Percentiles rank a stretch among this genome's conserved stretches.
phyloP scores from a whole-genome alignment of 2,329 filamentous ascomycete genomes.

The Neocatenulostroma microsporum region DNA sequence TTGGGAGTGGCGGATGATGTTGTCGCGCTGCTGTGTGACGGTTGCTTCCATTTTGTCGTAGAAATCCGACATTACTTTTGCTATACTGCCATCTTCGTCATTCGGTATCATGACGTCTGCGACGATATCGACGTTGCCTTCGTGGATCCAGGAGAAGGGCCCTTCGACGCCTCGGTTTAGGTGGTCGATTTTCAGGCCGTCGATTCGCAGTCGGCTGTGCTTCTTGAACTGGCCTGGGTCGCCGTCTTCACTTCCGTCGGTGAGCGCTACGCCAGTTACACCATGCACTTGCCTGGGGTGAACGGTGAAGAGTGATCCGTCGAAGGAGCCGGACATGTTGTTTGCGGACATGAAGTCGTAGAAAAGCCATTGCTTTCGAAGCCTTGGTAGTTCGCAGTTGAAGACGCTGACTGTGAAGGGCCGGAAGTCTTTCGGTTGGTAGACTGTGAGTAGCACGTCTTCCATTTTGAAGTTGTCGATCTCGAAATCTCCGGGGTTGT shows the following conservation, averaged over 20 bases:
- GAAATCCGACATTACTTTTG: slow-evolving; percentile 93
- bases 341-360: slow-evolving; percentile 95
- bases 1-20: slow-evolving; percentile 9
- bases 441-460: slow-evolving; percentile 81
- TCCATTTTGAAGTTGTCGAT: slow-evolving; percentile 95
- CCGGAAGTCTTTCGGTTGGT: slow-evolving; percentile 85
- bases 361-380: slow-evolving; percentile 94
- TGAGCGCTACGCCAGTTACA: slow-evolving; percentile 57
- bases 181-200: slow-evolving; percentile 90
- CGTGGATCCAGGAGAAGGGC: slow-evolving; percentile 95
- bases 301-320: slow-evolving; percentile 93
- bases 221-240: slow-evolving; percentile 83
- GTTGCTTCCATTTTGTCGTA: slow-evolving; percentile 94
- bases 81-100: slow-evolving; percentile 79
- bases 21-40: slow-evolving; percentile 48
- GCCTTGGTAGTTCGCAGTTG: slow-evolving; percentile 83
- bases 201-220: slow-evolving; percentile 83
- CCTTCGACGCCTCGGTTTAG: slow-evolving; percentile 88
- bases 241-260: slow-evolving; percentile 51
- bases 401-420: slow-evolving; percentile 94
- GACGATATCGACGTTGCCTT: slow-evolving; percentile 94
- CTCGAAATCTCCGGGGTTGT: slow-evolving; percentile 89
- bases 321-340: slow-evolving; percentile 91
- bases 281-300: slow-evolving; percentile 88
- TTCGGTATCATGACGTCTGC: slow-evolving; percentile 91